Percentiles rank a stretch among this genome's conserved stretches.
phyloP scores from a whole-genome alignment of 2,329 filamentous ascomycete genomes.

The Diplodia corticola region DNA sequence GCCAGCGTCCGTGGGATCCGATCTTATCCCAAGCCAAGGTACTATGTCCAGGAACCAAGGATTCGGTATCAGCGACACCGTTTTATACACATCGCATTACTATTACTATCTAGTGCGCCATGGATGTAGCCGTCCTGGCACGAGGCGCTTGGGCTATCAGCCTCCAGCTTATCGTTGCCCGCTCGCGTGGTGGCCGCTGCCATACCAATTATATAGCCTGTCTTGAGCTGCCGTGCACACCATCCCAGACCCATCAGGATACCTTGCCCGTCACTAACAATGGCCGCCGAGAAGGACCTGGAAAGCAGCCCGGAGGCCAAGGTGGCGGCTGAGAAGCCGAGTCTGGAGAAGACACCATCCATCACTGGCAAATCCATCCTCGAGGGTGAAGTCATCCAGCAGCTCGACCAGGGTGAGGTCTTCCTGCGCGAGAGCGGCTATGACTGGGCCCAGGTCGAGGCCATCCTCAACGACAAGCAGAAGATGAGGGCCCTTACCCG shows the following conservation, averaged over 20 bases:
- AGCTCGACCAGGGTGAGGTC: constrained; percentile 51
- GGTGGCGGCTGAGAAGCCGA: constrained; percentile 9
- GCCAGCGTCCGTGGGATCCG: constrained; percentile 7
- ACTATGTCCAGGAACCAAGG: constrained; percentile 11
- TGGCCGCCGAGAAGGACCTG: constrained; percentile 11
- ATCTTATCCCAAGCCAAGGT: constrained; percentile 22
- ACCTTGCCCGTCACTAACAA: not conserved
- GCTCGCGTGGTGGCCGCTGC: not conserved
- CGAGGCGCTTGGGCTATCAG: constrained; percentile 19
- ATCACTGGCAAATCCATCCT: constrained; percentile 27
- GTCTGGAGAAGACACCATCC: constrained; percentile 20
- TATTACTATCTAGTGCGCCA: not conserved
- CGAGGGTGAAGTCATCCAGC: constrained; percentile 33
- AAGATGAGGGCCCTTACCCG: constrained; percentile 39
- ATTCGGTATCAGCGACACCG: constrained; percentile 6
- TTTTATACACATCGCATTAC: constrained; percentile 18
- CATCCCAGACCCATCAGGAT: too few relatives aligned
- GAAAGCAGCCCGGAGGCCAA: constrained; percentile 5
- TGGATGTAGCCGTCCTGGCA: not conserved
- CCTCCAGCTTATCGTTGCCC: constrained; percentile 16
- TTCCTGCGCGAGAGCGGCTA: constrained; percentile 54
- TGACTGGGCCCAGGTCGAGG: constrained; percentile 44
- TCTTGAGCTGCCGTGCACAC: not conserved
- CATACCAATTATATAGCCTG: constrained; percentile 16
- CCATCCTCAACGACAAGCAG: constrained; percentile 47